These are phyloP conservation scores for Saccharomyces kudriavzevii DNA, from an alignment of 805 yeast species.

Conservation along the genomic window DNA sequence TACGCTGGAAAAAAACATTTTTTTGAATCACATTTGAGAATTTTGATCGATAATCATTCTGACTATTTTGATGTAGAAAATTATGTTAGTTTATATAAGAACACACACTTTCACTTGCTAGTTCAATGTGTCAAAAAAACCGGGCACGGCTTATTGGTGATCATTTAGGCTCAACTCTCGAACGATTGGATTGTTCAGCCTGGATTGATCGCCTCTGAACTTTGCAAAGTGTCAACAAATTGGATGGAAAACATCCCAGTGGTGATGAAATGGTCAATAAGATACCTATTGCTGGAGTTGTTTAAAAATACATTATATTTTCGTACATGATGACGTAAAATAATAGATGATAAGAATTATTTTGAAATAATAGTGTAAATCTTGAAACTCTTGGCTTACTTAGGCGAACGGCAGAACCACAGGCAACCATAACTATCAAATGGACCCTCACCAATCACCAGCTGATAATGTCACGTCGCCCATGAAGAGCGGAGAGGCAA, in stretches of 20 bases:
- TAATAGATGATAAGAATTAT: not conserved
- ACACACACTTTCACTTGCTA: not conserved
- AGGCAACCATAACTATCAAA: not conserved
- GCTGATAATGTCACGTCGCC: not conserved
- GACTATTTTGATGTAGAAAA: not conserved
- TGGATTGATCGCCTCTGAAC: too few relatives aligned
- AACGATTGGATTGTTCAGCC: not conserved
- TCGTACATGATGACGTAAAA: not conserved
- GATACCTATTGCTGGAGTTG: not conserved
- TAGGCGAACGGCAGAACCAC: not conserved
- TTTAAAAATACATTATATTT: not conserved
- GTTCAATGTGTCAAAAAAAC: not conserved
- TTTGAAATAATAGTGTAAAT: not conserved
- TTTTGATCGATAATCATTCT: not conserved
- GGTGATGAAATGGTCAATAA: not conserved
- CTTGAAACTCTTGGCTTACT: not conserved
- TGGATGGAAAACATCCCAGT: not conserved
- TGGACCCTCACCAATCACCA: not conserved
- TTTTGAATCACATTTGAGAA: not conserved
- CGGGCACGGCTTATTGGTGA: too few relatives aligned
- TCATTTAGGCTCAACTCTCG: not conserved
- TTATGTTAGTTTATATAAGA: not conserved
- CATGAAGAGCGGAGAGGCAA: not conserved
- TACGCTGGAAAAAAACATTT: not conserved
- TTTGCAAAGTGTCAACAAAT: not conserved